Base-by-base conservation (phyloP, 208 protist genomes). In the Wallacemonas sp. region DNA sequence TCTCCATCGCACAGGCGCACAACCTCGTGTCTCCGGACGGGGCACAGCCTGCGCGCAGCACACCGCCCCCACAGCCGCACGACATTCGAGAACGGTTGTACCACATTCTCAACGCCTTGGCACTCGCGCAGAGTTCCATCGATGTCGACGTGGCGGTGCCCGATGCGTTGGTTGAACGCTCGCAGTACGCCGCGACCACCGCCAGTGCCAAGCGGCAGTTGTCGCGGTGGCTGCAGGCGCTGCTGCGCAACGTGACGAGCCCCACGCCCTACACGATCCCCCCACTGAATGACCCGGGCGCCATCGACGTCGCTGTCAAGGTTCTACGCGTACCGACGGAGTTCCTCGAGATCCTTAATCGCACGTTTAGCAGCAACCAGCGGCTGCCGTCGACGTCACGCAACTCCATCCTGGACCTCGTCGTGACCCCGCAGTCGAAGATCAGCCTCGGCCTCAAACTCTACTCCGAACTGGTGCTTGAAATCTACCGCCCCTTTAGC, bases 401-500 rank as follows among this genome's bases (percentile, higher is more conserved):
- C 33, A 74, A 66, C 52, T 71, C 69, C 26, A 59, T 73, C 27
- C 63, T 91, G 9, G 81, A 91, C 64, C 45, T 72, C 10, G 69
- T 91, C 54, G 70, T 83, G 34, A 83, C 85, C 1, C 79, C 78
- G n/a, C 79, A 83, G 63, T 52, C 71, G 21, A 85, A 91, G 72
- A 73, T 91, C 24, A 79, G 71, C 38, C 58, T 88, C 21, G 85
- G 60, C 17, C 66, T 91, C 29, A 78, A 75, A 54, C 59, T 81
- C 38, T 91, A 81, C 57, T 81, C 71, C 12, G 85, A 91, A 50
- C 60, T 91, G 9, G 63, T 76, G n/a, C 50, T 91, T 12, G 79
- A 91, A 26, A 27, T 91, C 1, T 79, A 75, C 57, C 71, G 85
- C 21, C 85, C 85, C 15, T 91, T 63, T 30, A 58, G 58, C 32